Base-by-base conservation (phyloP, 768 basidiomycete species). In the Mycena rosella region DNA sequence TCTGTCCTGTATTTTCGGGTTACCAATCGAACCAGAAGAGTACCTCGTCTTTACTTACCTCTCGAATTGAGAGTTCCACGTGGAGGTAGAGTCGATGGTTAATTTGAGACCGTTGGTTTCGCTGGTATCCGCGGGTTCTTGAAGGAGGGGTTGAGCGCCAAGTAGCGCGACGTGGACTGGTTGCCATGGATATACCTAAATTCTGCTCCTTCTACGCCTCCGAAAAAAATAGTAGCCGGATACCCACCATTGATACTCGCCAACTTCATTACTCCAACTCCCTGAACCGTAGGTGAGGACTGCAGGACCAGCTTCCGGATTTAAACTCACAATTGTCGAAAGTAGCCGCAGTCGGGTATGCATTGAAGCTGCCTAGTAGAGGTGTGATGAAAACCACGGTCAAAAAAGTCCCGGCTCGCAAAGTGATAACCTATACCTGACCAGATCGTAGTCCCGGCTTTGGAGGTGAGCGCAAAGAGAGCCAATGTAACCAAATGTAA, bases 21-120 rank as follows among this genome's bases (percentile, higher is more conserved):
- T 9, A 42, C 10, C 34, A 15, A 18, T 36, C 7, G n/a, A n/a
- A 53, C 61, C 32, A 80, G 81, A 65, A 77, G 78, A 74, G 84
- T 83, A 27, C 67, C 57, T 45, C 3, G 48, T 22, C n/a, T 22
- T 10, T 24, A 40, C 34, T 10, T 24, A 40, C 30, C 65, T 34
- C 74, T 84, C 81, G 78, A 86, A 82, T 68, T 87, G 81, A 8
- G 82, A 83, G 72, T 89, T 88, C 88, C 88, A 89, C 34, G 80
- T 84, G 3, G 87, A 80, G 7, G 83, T 85, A 8, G 80, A 77
- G 71, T 88, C 87, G 53, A 90, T 87, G 40, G 87, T 87, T 63
- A 86, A 71, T 73, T 83, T 85, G 11, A 89, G 74, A 30, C 88
- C 88, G 45, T 86, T 78, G 0, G 72, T 78, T 74, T 89, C 88